phyloP scores from a whole-genome alignment of 805 yeast species.

The Alloascoidea hylecoeti region DNA sequence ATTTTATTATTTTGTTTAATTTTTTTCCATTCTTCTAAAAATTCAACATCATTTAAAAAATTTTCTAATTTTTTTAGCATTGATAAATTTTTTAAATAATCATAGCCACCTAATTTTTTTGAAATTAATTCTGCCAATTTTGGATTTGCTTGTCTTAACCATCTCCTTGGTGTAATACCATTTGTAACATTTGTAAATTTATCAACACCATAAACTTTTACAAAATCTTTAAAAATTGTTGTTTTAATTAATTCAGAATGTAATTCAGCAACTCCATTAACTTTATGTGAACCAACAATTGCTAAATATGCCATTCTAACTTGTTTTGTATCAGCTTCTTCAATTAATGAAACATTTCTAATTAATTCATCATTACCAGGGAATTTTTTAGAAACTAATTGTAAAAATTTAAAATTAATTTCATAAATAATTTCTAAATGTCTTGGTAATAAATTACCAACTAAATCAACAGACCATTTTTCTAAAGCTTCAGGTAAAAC shows the following conservation, averaged over 20 bases:
- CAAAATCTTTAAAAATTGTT: slow-evolving; percentile 85
- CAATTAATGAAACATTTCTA: slow-evolving; percentile 67
- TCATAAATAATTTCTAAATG: slow-evolving; percentile 85
- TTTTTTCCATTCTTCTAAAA: slow-evolving; percentile 55
- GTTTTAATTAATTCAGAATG: slow-evolving; percentile 86
- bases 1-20: slow-evolving; percentile 61
- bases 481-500: slow-evolving; percentile 92
- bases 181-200: slow-evolving; percentile 88
- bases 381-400: slow-evolving; percentile 59
- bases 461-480: slow-evolving; percentile 83
- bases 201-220: slow-evolving; percentile 63
- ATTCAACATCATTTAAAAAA: slow-evolving; percentile 52
- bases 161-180: slow-evolving; percentile 93
- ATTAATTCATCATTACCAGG: slow-evolving; percentile 61
- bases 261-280: slow-evolving; percentile 91
- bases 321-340: slow-evolving; percentile 68
- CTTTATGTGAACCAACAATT: slow-evolving; percentile 82
- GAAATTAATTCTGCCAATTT: slow-evolving; percentile 60
- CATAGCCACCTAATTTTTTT: slow-evolving; percentile 53
- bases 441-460: slow-evolving; percentile 73
- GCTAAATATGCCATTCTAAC: slow-evolving; percentile 91
- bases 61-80: slow-evolving; percentile 52
- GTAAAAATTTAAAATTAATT: slow-evolving; percentile 67
- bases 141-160: slow-evolving; percentile 93
- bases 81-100: slow-evolving; percentile 54